Conservation (phyloP, 805 yeast genomes). For the Grigorovia jiainica region DNA sequence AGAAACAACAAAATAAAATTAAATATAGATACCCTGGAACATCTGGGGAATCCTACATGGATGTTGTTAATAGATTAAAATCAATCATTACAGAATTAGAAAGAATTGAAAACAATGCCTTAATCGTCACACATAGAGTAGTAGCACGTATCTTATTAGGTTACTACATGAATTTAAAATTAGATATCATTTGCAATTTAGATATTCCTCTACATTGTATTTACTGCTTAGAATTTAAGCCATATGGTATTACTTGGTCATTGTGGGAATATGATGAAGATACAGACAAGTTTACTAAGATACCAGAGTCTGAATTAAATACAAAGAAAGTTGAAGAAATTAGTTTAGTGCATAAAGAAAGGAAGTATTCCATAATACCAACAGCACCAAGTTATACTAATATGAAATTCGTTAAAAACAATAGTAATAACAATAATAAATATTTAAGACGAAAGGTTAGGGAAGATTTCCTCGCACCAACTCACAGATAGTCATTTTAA, state of each 20-base stretch:
- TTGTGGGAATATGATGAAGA: conserved; percentile 78
- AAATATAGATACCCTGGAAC: conserved; percentile 91
- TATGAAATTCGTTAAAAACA: too few relatives aligned
- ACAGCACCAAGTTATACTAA: conserved; percentile 58
- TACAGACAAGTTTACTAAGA: conserved; percentile 66
- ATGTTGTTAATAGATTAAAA: conserved; percentile 81
- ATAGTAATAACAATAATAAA: too few relatives aligned
- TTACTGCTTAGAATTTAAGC: conserved; percentile 83
- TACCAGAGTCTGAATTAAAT: conserved; percentile 35
- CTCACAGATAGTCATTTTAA: too few relatives aligned
- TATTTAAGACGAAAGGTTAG: conserved; percentile 11
- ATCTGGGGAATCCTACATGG: conserved; percentile 93
- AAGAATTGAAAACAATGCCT: conserved; percentile 77
- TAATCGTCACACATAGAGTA: conserved; percentile 82
- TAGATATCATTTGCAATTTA: conserved; percentile 74
- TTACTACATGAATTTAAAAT: conserved; percentile 74
- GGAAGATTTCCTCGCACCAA: conserved; percentile 4
- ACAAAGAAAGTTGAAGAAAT: conserved; percentile 54
- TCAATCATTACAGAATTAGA: conserved; percentile 91
- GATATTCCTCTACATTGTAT: conserved; percentile 91
- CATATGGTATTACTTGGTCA: conserved; percentile 92
- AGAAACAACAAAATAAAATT: conserved; percentile 68
- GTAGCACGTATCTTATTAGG: conserved; percentile 82
- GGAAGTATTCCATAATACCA: conserved; percentile 67
- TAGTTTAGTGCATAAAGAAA: conserved; percentile 58